phyloP scores from a whole-genome alignment of 108 stramenopile genomes.

The Skeletonema tropicum region DNA sequence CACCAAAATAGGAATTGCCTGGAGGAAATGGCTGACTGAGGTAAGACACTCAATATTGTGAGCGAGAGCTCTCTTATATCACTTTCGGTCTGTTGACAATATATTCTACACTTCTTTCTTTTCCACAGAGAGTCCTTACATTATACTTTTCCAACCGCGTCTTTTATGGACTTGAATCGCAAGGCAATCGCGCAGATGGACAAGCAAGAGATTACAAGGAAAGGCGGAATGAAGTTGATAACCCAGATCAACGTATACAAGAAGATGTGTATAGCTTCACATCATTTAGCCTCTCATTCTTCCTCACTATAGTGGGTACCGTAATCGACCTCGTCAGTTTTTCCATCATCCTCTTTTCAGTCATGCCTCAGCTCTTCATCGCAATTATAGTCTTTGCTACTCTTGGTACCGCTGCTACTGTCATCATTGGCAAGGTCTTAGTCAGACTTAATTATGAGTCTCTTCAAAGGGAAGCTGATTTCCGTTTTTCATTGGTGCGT shows the following conservation, averaged over 20 bases:
- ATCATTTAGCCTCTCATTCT: conserved; percentile 58
- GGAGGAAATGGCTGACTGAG: conserved; percentile 89
- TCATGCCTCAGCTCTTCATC: conserved; percentile 67
- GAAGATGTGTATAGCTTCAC: conserved; percentile 80
- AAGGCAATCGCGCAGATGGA: background rate
- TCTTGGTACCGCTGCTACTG: conserved; percentile 50
- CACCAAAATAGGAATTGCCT: conserved; percentile 58
- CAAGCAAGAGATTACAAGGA: conserved; percentile 10
- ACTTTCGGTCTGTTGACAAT: background rate
- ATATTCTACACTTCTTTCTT: background rate
- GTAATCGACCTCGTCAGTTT: conserved; percentile 70
- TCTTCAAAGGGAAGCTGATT: conserved; percentile 66
- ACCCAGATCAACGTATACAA: conserved; percentile 80
- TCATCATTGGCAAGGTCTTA: conserved; percentile 48
- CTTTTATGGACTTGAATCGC: conserved; percentile 58
- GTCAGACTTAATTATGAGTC: conserved; percentile 67
- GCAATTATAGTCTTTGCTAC: conserved; percentile 66
- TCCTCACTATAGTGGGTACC: conserved; percentile 64
- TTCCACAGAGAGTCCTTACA: conserved; percentile 30
- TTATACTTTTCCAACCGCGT: conserved; percentile 63
- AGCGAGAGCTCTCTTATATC: background rate
- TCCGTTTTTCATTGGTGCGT: conserved; percentile 69
- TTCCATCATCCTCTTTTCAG: conserved; percentile 65
- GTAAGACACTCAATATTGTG: background rate
- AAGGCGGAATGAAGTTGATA: conserved; percentile 55